Conservation (phyloP, 1,139 yeast genomes). For the Yamadazyma atmosphaerica region DNA sequence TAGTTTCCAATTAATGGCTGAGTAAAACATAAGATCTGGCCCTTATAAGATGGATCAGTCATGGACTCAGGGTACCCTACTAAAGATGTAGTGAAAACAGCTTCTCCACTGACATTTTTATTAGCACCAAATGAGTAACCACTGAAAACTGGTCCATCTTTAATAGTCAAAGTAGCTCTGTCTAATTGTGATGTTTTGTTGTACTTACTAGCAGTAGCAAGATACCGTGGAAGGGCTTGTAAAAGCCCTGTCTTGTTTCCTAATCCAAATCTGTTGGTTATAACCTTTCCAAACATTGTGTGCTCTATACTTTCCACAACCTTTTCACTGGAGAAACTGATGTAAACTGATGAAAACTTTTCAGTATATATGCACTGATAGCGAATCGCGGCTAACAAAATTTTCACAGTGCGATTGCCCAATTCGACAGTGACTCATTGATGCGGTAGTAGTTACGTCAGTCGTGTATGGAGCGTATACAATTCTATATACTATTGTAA, state of each 20-base stretch:
- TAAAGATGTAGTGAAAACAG: conserved; percentile 94
- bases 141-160: conserved; percentile 90
- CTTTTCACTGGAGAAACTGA: too few species aligned
- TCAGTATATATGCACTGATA: conserved; percentile 20
- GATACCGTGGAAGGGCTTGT: conserved; percentile 3
- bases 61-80: conserved; percentile 98
- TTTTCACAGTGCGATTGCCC: conserved; percentile 27
- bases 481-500: conserved; percentile 12
- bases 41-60: conserved; percentile 97
- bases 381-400: conserved; percentile 42
- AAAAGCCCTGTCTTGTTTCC: not conserved
- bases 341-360: conserved; percentile 8
- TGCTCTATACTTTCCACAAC: too few species aligned
- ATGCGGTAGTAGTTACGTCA: conserved; percentile 3
- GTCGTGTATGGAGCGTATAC: conserved; percentile 2
- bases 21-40: conserved; percentile 94
- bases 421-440: conserved; percentile 28
- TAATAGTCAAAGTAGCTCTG: conserved; percentile 86
- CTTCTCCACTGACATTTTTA: conserved; percentile 90
- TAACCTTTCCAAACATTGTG: too few species aligned
- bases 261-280: not conserved
- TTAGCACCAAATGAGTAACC: conserved; percentile 96
- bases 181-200: conserved; percentile 51
- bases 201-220: conserved; percentile 41
- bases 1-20: conserved; percentile 97